phyloP scores from a whole-genome alignment of 2,329 filamentous ascomycete genomes.

The Aspergillus ruber region DNA sequence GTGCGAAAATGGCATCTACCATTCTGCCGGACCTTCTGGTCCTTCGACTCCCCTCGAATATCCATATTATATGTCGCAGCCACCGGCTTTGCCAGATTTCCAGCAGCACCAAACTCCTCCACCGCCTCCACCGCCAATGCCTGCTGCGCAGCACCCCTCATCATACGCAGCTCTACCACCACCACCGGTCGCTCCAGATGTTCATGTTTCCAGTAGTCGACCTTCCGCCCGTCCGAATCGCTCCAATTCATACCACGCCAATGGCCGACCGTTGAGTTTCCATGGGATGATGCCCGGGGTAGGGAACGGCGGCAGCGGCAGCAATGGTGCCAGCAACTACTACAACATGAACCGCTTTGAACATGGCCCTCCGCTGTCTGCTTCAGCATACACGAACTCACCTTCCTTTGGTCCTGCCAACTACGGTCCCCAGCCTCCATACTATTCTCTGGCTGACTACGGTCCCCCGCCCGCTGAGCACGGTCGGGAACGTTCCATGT shows the following conservation, averaged over 20 bases:
- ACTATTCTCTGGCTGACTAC: conserved; percentile 23
- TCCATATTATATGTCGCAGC: conserved; percentile 27
- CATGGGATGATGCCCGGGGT: conserved; percentile 30
- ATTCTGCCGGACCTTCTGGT: conserved; percentile 13
- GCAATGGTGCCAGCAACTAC: conserved; percentile 21
- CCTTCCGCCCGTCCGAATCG: conserved; percentile 22
- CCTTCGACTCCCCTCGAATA: conserved; percentile 23
- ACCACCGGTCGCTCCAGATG: conserved; percentile 15
- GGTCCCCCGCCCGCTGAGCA: conserved; percentile 20
- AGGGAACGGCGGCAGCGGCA: conserved; percentile 24
- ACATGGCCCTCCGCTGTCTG: conserved; percentile 31
- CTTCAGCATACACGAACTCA: conserved; percentile 29
- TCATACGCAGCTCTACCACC: conserved; percentile 16
- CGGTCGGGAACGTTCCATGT: conserved; percentile 25
- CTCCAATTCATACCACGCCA: conserved; percentile 31
- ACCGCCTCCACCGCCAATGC: conserved; percentile 22
- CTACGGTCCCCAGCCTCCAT: conserved; percentile 22
- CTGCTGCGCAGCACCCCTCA: conserved; percentile 20
- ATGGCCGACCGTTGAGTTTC: conserved; percentile 33
- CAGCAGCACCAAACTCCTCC: conserved; percentile 3
- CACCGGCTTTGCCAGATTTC: conserved; percentile 21
- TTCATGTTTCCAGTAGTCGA: conserved; percentile 23
- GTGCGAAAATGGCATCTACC: conserved; percentile 29
- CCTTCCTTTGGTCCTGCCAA: conserved; percentile 26
- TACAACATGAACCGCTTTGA: conserved; percentile 24